phyloP scores from a whole-genome alignment of 148 eudicot species.

The Linanthus parryae region DNA sequence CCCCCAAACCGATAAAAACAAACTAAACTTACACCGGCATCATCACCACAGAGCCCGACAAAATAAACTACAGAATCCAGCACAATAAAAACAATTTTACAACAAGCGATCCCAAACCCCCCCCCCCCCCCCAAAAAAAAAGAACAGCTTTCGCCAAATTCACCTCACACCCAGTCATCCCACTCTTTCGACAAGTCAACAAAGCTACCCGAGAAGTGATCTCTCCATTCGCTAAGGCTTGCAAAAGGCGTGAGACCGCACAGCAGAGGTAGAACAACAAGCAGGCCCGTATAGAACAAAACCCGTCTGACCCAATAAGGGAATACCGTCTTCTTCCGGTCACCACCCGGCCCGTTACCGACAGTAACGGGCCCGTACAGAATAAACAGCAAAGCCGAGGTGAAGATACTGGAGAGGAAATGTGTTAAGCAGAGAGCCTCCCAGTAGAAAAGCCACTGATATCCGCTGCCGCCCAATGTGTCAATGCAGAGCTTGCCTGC shows the following conservation, averaged over 20 bases:
- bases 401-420: conserved; percentile 46
- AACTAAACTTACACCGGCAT: too few relatives aligned
- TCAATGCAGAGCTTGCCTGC: conserved; percentile 82
- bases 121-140: too few relatives aligned
- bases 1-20: too few relatives aligned
- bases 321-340: conserved; percentile 16
- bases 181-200: too few relatives aligned
- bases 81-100: too few relatives aligned
- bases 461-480: conserved; percentile 85
- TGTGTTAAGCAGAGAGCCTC: conserved; percentile 58
- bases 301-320: conserved; percentile 60
- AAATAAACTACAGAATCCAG: too few relatives aligned
- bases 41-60: too few relatives aligned
- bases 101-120: too few relatives aligned
- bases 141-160: too few relatives aligned
- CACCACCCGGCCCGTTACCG: conserved; percentile 14
- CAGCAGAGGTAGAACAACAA: conserved; percentile 49
- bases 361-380: conserved; percentile 62
- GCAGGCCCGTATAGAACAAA: conserved; percentile 29
- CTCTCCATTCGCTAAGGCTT: conserved; percentile 50
- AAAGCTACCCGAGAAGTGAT: too few relatives aligned
- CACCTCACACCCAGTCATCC: too few relatives aligned
- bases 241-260: conserved; percentile 87
- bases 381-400: conserved; percentile 30
- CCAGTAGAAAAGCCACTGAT: conserved; percentile 73